Evolutionary conservation across 768 basidiomycete species (phyloP).

Genomic region (Hortiboletus flavorubellus): DNA sequence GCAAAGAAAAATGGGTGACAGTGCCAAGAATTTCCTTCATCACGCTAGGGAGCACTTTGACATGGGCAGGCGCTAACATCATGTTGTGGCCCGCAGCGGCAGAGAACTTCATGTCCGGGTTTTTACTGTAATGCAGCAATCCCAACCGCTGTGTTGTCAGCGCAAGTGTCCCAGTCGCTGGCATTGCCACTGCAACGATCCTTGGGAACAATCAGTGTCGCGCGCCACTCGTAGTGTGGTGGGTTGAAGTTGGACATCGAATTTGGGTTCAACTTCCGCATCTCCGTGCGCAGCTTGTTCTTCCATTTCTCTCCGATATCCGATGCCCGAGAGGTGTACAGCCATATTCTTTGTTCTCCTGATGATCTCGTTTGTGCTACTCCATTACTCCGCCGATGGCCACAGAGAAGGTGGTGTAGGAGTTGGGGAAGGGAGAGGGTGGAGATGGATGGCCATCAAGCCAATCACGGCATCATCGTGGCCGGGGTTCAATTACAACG

Average conservation of each 20-base stretch:
- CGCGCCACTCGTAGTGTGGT: slow-evolving; percentile 20
- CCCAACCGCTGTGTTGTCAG: slow-evolving; percentile 33
- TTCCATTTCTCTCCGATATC: slow-evolving; percentile 29
- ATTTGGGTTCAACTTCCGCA: slow-evolving; percentile 30
- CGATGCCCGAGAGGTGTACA: slow-evolving; percentile 22
- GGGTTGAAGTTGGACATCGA: slow-evolving; percentile 33
- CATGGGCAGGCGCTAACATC: slow-evolving; percentile 32
- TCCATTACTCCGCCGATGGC: too few species aligned
- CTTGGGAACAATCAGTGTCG: slow-evolving; percentile 29
- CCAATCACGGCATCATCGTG: too few species aligned
- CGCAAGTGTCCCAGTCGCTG: slow-evolving; percentile 29
- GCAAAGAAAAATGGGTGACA: slow-evolving; percentile 3
- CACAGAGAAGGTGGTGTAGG: too few species aligned
- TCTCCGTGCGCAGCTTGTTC: slow-evolving; percentile 12
- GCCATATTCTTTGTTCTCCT: too few species aligned
- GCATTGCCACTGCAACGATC: slow-evolving; percentile 30
- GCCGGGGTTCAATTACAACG: too few species aligned
- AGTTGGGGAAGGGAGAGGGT: too few species aligned
- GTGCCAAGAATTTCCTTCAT: slow-evolving; percentile 17
- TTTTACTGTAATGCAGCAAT: slow-evolving; percentile 24
- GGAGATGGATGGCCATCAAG: too few species aligned
- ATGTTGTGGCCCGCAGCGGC: slow-evolving; percentile 26
- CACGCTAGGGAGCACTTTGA: slow-evolving; percentile 28
- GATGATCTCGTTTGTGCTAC: too few species aligned
- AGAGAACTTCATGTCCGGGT: slow-evolving; percentile 27